These are phyloP conservation scores for Syzygium aromaticum DNA, from an alignment of 345 rosid genomes.

Conservation along the genomic window DNA sequence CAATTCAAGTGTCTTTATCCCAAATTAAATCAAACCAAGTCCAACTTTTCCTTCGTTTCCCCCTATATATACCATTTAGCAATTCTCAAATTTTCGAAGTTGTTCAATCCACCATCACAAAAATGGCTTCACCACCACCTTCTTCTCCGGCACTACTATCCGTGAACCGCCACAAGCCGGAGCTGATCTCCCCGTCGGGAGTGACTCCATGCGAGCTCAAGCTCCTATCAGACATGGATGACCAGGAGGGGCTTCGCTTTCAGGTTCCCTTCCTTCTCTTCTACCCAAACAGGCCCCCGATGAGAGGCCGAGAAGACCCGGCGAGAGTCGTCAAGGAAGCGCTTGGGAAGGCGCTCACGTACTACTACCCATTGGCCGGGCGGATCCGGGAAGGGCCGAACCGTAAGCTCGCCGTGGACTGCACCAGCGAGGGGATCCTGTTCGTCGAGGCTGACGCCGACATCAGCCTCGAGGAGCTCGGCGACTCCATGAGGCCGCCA, in stretches of 20 bases:
- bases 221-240: neutral
- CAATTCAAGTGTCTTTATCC: too few species aligned
- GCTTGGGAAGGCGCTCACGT: neutral
- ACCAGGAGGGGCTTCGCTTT: neutral
- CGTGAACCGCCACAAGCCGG: neutral
- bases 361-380: neutral
- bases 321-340: neutral
- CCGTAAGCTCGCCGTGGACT: neutral
- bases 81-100: neutral
- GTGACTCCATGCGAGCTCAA: neutral
- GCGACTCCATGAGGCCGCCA: neutral
- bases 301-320: neutral
- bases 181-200: neutral
- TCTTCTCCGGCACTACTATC: neutral
- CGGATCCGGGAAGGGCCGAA: neutral
- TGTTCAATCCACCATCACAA: neutral
- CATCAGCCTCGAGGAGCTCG: neutral
- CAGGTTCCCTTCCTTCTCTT: neutral
- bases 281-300: neutral
- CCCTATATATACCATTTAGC: neutral
- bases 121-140: neutral
- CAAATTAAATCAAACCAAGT: neutral
- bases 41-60: neutral
- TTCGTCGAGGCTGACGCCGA: neutral
- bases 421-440: neutral